Conservation (phyloP, 2,329 filamentous ascomycete genomes). For the Colletotrichum somersetense region DNA sequence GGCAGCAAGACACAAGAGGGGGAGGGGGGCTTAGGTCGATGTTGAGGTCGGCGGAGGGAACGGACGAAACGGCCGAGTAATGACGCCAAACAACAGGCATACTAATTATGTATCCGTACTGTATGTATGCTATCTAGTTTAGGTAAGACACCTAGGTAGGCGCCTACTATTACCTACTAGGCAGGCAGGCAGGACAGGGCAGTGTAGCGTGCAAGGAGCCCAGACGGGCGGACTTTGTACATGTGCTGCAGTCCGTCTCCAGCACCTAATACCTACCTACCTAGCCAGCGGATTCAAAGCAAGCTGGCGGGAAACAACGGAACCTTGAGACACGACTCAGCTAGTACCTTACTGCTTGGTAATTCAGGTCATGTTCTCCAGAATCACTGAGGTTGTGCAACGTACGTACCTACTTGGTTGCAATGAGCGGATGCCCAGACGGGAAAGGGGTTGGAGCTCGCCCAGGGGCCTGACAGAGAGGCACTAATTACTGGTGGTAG, state of each 20-base stretch:
- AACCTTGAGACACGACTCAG: constrained; percentile 14
- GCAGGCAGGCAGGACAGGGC: too few species aligned
- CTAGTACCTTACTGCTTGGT: background rate
- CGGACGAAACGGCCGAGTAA: constrained; percentile 40
- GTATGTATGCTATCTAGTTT: too few species aligned
- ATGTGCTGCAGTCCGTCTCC: constrained; percentile 21
- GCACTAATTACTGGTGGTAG: too few species aligned
- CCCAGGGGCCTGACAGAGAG: background rate
- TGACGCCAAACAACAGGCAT: constrained; percentile 27
- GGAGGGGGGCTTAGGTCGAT: constrained; percentile 12
- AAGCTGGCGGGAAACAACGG: constrained; percentile 21
- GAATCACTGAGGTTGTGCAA: background rate
- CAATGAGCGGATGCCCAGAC: background rate
- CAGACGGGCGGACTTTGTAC: constrained; percentile 8
- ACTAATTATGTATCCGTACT: too few species aligned
- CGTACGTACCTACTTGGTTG: too few species aligned
- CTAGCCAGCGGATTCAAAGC: constrained; percentile 5
- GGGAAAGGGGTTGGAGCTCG: constrained; percentile 5
- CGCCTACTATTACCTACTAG: too few species aligned
- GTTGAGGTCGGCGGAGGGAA: constrained; percentile 35
- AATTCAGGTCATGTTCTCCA: background rate
- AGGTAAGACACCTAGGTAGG: background rate
- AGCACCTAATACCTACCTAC: background rate
- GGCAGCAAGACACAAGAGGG: constrained; percentile 10
- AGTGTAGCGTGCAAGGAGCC: too few species aligned